These are phyloP conservation scores for Papilionanthe hybrid DNA, from an alignment of 116 monocot species.

Conservation along the genomic window DNA sequence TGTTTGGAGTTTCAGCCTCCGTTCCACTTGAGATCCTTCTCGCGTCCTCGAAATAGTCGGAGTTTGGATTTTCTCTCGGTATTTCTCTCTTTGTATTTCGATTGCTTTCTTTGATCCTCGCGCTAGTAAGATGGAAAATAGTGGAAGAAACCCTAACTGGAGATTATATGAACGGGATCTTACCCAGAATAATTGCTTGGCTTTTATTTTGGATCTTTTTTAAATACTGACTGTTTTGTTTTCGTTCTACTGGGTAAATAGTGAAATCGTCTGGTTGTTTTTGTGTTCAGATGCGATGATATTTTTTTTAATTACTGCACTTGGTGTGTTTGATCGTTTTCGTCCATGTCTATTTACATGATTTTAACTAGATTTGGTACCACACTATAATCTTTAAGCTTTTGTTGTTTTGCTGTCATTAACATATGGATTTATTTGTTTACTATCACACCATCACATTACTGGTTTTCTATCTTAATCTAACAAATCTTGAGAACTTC, in stretches of 20 bases:
- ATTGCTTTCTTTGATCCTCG: no score
- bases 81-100: background rate
- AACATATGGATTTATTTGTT: background rate
- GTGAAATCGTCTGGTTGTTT: no score
- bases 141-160: background rate
- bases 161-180: background rate
- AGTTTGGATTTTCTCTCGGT: background rate
- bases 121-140: background rate
- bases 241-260: no score
- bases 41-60: background rate
- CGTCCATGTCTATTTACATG: no score
- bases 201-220: background rate
- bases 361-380: no score
- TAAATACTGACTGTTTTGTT: no score
- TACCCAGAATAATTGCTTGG: background rate
- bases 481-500: no score
- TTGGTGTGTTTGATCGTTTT: no score
- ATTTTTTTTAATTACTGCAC: background rate
- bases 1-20: background rate
- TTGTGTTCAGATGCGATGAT: background rate
- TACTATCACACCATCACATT: background rate
- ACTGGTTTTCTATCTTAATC: no score
- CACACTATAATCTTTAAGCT: no score
- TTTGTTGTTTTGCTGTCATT: background rate
- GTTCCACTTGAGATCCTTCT: background rate